Conservation (phyloP, 352 stramenopile genomes). For the Phytophthora multivora region DNA sequence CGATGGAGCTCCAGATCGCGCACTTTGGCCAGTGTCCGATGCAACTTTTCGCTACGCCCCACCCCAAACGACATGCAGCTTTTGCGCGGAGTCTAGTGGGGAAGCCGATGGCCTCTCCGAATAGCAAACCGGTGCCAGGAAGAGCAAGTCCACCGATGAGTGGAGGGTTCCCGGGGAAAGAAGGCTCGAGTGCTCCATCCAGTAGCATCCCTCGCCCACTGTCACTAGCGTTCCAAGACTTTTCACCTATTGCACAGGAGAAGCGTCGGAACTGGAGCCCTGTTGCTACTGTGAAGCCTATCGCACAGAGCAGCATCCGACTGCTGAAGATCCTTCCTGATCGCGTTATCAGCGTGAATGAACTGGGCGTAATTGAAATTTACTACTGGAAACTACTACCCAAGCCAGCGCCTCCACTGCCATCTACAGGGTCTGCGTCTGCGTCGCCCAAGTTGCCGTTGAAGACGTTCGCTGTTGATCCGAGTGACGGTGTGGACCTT, state of each 20-base stretch:
- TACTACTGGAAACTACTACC: constrained; percentile 84
- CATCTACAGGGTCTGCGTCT: constrained; percentile 5
- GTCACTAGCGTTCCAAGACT: constrained; percentile 70
- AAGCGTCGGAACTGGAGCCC: constrained; percentile 65
- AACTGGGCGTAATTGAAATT: constrained; percentile 84
- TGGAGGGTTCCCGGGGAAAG: constrained; percentile 11
- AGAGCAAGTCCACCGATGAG: constrained; percentile 16
- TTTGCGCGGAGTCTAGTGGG: constrained; percentile 33
- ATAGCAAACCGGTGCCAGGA: constrained; percentile 16
- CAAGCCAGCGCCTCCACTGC: constrained; percentile 39
- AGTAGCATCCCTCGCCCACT: constrained; percentile 54
- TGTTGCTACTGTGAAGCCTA: constrained; percentile 59
- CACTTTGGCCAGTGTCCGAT: constrained; percentile 99
- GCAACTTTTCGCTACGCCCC: constrained; percentile 90
- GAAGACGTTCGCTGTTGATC: constrained; percentile 25
- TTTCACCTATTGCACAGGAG: constrained; percentile 55
- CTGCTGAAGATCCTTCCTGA: constrained; percentile 79
- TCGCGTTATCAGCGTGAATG: constrained; percentile 80
- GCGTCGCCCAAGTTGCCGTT: constrained; percentile 17
- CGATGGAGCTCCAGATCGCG: constrained; percentile 97
- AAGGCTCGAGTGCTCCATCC: constrained; percentile 6
- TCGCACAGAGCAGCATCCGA: constrained; percentile 58
- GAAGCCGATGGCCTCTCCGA: constrained; percentile 10
- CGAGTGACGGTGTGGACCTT: constrained; percentile 9
- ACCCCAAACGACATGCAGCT: constrained; percentile 65